phyloP scores from a whole-genome alignment of 1,284 basidiomycete genomes.

The Ustilago trichophora region DNA sequence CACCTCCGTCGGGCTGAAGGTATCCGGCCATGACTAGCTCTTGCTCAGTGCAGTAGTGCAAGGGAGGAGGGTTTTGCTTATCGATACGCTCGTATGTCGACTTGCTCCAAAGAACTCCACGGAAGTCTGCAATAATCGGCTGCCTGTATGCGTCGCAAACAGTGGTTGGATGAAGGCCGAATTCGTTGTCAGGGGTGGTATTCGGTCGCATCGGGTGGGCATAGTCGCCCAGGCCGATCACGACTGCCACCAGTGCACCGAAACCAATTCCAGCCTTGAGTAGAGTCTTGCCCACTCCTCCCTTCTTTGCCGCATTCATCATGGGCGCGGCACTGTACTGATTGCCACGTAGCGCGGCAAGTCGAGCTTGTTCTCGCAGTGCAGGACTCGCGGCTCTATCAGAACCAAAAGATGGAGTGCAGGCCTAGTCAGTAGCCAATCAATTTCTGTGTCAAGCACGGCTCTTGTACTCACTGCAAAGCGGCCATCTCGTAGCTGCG shows the following conservation, averaged over 20 bases:
- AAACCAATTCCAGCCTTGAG: conserved; percentile 6
- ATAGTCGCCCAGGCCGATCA: conserved; percentile 4
- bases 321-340: too few species aligned
- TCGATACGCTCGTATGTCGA: conserved; percentile 24
- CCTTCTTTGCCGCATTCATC: not conserved
- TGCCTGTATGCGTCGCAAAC: conserved; percentile 17
- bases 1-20: not conserved
- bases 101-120: conserved; percentile 27
- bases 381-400: conserved; percentile 14
- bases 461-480: conserved; percentile 10
- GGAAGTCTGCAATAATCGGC: conserved; percentile 22
- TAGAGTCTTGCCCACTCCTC: not conserved
- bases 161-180: conserved; percentile 10
- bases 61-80: conserved; percentile 5
- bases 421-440: not conserved
- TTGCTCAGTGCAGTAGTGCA: conserved; percentile 8
- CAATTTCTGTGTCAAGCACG: too few species aligned
- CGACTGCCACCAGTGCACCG: conserved; percentile 1
- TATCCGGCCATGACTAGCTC: conserved; percentile 3
- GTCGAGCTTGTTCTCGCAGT: conserved; percentile 7
- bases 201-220: conserved; percentile 20
- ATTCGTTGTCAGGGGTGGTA: conserved; percentile 26
- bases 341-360: conserved; percentile 4
- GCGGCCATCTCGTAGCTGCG: conserved; percentile 6
- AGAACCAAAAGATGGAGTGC: too few species aligned